Evolutionary conservation across 176 grass and related monocot genomes (phyloP), one percentile per base, ranked within the genome.

Genomic region (Oryza glaberrima): DNA sequence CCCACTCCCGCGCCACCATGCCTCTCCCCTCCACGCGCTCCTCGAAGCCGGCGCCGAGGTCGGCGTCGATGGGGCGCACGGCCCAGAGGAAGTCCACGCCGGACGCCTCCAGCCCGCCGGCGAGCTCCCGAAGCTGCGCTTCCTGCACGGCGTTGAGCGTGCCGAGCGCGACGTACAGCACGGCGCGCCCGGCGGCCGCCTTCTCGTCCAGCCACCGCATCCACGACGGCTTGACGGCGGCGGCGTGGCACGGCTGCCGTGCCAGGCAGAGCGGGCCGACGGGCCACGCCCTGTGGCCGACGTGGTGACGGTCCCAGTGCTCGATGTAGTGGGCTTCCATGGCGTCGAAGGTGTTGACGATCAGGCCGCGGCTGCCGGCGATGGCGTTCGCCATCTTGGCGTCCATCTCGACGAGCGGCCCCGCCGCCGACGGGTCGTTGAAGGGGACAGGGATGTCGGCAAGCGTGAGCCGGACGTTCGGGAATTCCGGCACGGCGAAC

Each of bases 191-290:
- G 2, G 69, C 47, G 1, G 46, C 69, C 7, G 36, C 61, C 76
- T 88, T 88, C 76, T 88, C 81, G 10, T 88, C 76, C 2, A 80
- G 61, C 87, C 87, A 84, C 25, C 1, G 35, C 46, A 80, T 19
- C 76, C 76, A 88, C 0, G 69, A 2, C 0, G 36, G 11, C 7
- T 40, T 16, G n/a, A 13, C 3, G 58, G 16, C 3, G 52, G 16
- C 6, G 6, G 1, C 56, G 17, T 65, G 6, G 5, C 3, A 0
- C 2, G 15, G 2, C 22, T 20, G 4, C 12, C 47, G 13, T 1
- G 75, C 75, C 1, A 83, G 30, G 9, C 84, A 79, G 3, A 86
- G 4, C 0, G 84, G 84, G 44, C 84, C 77, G 44, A 86, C 43
- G 61, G 77, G 44, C 69, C 69, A 87, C 0, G 48, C 85, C 70